These are phyloP conservation scores for Phialophora verrucosa DNA, from an alignment of 2,329 filamentous ascomycete genomes.

Conservation along the genomic window DNA sequence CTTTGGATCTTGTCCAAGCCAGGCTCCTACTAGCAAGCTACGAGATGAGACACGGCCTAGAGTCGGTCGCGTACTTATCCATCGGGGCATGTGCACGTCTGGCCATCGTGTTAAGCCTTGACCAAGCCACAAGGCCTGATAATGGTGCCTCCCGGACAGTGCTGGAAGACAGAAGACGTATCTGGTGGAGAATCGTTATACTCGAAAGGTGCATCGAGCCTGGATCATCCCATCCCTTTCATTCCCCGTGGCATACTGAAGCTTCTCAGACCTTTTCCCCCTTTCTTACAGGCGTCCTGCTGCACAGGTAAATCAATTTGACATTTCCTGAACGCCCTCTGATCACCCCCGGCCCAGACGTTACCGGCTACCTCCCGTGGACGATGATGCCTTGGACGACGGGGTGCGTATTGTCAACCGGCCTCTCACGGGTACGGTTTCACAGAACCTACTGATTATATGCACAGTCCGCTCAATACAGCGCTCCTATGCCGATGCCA, in stretches of 20 bases:
- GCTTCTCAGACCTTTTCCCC: too few species aligned
- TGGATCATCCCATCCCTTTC: background rate
- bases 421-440: background rate
- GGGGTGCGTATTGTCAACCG: background rate
- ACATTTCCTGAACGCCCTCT: background rate
- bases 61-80: background rate
- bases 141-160: background rate
- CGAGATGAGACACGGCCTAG: background rate
- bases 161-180: background rate
- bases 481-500: slow-evolving; percentile 2
- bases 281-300: too few species aligned
- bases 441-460: background rate
- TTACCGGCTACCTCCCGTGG: background rate
- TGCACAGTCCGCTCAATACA: background rate
- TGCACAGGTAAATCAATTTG: background rate
- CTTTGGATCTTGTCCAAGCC: background rate
- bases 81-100: background rate
- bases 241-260: too few species aligned
- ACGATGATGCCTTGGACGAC: background rate
- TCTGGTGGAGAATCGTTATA: background rate
- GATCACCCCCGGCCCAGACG: background rate
- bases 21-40: background rate
- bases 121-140: background rate
- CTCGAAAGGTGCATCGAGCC: background rate
- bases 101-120: background rate